Base-by-base conservation (phyloP, 2,329 filamentous ascomycete genomes). In the Paraphoma sp. region DNA sequence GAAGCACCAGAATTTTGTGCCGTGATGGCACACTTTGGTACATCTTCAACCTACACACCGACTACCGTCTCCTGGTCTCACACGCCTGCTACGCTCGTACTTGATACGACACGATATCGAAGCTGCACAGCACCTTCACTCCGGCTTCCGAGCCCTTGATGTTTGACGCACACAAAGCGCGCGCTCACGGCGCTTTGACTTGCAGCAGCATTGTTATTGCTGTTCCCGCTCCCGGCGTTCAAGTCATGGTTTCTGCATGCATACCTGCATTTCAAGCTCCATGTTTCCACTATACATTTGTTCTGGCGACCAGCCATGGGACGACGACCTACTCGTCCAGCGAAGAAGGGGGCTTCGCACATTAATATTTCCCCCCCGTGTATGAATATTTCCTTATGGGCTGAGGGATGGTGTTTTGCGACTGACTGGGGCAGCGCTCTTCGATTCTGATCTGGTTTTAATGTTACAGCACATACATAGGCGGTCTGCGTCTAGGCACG, bases 1-100 rank as follows among this genome's bases (percentile, higher is more conserved):
- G 60, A 65, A 46, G 9, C 40, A 16, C 8, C 8, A 42, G 10
- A 3, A 3, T 41, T n/a, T 36, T 10, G 30, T 53, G 42, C 48
- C 48, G 10, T 51, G 28, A 52, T 28, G 29, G 42, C 40, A 59
- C n/a, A 45, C 7, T 11, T 28, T 46, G n/a, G 48, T 38, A 47
- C 59, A 18, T 31, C 47, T 33, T 30, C 33, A 33, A 48, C 28
- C 6, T 49, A 36, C 23, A 42, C 38, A 17, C 28, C 23, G 47
- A 18, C 47, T 18, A 4, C 18, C 28, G 12, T 41, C 36, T 30
- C 11, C 36, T 10, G 33, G 38, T 36, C 33, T n/a, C 18, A 4
- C 36, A 43, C 9, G 31, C 9, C 47, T 49, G 10, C 23, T 28
- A 11, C 36, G 38, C 30, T 18, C 30, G 8, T 12, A 49, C 17